Percentiles rank a stretch among this genome's conserved stretches.
phyloP scores from a whole-genome alignment of 2,329 filamentous ascomycete genomes.

The Domatiomyces catenatus region DNA sequence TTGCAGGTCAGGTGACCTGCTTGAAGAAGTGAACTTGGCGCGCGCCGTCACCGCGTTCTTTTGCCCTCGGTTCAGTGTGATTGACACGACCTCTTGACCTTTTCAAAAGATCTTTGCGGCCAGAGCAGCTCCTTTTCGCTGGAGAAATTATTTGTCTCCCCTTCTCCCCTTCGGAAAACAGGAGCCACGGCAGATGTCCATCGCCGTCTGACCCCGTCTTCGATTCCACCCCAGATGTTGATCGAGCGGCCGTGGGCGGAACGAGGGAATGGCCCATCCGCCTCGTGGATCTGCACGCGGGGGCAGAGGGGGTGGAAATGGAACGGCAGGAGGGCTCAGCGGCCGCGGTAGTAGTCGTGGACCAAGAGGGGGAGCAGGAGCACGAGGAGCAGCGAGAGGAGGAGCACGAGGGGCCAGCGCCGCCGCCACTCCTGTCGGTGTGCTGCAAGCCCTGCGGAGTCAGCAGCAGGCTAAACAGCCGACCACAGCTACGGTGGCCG shows the following conservation, averaged over 20 bases:
- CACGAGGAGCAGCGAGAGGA: too few species aligned
- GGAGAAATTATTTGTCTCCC: background rate
- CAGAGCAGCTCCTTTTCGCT: too few species aligned
- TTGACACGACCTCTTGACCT: too few species aligned
- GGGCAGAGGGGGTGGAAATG: background rate
- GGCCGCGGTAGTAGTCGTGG: conserved; percentile 11
- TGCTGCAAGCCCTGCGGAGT: conserved; percentile 9
- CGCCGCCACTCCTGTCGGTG: conserved; percentile 4
- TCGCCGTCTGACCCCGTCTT: background rate
- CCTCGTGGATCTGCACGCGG: background rate
- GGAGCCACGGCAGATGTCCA: background rate
- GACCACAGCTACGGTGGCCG: background rate
- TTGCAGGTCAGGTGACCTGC: too few species aligned
- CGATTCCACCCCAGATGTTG: background rate
- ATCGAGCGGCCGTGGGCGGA: background rate
- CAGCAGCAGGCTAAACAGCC: background rate
- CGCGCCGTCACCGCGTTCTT: too few species aligned
- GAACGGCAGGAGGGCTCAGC: background rate
- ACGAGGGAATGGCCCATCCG: background rate
- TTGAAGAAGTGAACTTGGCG: too few species aligned
- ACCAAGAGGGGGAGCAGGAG: conserved; percentile 5
- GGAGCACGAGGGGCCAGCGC: conserved; percentile 1
- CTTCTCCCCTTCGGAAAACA: background rate
- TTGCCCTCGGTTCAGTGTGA: too few species aligned
- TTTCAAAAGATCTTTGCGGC: too few species aligned